These are phyloP conservation scores for Emergomyces orientalis DNA, from an alignment of 2,329 filamentous ascomycete genomes.

Conservation along the genomic window DNA sequence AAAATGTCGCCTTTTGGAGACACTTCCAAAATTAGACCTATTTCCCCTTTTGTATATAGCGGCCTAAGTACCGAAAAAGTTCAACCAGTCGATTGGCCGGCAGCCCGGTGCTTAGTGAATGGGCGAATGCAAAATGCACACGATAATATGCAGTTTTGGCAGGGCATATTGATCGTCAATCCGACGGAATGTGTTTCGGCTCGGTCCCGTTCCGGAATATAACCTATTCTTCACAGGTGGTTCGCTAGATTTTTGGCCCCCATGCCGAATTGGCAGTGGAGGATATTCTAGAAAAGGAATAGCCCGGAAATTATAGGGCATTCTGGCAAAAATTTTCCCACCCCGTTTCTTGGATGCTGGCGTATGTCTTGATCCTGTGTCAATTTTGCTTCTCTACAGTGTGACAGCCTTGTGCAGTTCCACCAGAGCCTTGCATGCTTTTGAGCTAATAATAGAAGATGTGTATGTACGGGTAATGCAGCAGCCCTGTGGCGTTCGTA, in stretches of 20 bases:
- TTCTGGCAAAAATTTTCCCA: background rate
- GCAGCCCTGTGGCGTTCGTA: background rate
- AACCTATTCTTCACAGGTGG: background rate
- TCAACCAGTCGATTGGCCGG: background rate
- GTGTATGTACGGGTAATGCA: background rate
- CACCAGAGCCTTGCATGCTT: background rate
- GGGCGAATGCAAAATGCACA: background rate
- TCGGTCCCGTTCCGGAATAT: background rate
- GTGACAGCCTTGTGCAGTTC: background rate
- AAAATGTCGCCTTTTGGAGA: background rate
- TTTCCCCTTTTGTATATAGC: background rate
- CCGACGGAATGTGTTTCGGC: background rate
- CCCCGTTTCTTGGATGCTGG: background rate
- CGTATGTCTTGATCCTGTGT: background rate
- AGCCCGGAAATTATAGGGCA: background rate
- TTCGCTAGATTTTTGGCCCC: background rate
- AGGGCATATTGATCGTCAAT: background rate
- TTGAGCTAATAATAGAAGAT: background rate
- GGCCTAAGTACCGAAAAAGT: background rate
- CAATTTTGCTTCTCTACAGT: background rate
- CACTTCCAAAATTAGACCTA: slow-evolving; percentile 4
- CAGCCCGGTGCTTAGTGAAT: background rate
- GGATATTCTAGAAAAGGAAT: slow-evolving; percentile 2
- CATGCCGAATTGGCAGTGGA: background rate
- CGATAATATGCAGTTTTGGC: background rate